A percentile compares a stretch with the other conserved stretches of the same genome.
phyloP scores from a whole-genome alignment of 1,284 basidiomycete genomes.

The Irpex rosettiformis region DNA sequence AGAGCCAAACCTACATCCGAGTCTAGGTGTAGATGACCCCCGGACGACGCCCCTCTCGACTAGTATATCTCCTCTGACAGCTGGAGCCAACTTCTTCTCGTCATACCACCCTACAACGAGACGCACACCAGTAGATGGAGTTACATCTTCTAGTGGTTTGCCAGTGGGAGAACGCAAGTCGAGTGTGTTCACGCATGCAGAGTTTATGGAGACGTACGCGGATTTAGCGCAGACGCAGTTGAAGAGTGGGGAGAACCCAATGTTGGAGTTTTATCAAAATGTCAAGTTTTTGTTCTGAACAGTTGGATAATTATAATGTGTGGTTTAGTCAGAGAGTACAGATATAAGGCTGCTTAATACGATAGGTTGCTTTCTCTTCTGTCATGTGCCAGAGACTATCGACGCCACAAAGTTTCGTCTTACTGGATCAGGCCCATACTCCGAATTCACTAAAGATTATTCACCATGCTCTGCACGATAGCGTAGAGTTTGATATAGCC shows the following conservation, averaged over 20 bases:
- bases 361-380: neutral
- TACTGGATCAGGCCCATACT: too few relatives aligned
- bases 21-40: slow-evolving; percentile 22
- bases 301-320: too few relatives aligned
- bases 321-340: too few relatives aligned
- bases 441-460: too few relatives aligned
- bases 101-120: slow-evolving; percentile 56
- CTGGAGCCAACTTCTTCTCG: slow-evolving; percentile 69
- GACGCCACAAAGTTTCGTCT: neutral
- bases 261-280: slow-evolving; percentile 86
- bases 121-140: slow-evolving; percentile 60
- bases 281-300: slow-evolving; percentile 77
- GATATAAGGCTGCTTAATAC: too few relatives aligned
- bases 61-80: slow-evolving; percentile 45
- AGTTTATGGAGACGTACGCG: slow-evolving; percentile 83
- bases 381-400: too few relatives aligned
- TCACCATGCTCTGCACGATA: too few relatives aligned
- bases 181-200: slow-evolving; percentile 78
- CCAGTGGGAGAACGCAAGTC: slow-evolving; percentile 79
- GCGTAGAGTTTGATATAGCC: too few relatives aligned
- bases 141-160: slow-evolving; percentile 69
- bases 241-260: slow-evolving; percentile 81
- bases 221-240: slow-evolving; percentile 66
- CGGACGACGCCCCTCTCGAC: slow-evolving; percentile 43
- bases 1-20: slow-evolving; percentile 37